A percentile compares a stretch with the other conserved stretches of the same genome.
These are phyloP conservation scores for Eucalyptus curtisii DNA, from an alignment of 345 rosid genomes.

Conservation along the genomic window DNA sequence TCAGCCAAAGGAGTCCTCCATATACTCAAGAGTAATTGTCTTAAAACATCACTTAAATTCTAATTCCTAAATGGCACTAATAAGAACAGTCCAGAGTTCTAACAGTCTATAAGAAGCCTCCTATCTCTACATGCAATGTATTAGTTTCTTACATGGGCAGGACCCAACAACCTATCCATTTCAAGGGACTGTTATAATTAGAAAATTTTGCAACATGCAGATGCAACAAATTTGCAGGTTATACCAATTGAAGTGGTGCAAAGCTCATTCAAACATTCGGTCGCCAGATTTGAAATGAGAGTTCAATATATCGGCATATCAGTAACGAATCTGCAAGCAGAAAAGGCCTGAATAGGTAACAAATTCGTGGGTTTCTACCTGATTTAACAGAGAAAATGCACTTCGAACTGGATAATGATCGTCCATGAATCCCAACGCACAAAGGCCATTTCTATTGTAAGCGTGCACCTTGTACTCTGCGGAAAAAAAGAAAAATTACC, in stretches of 20 bases:
- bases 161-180: not conserved
- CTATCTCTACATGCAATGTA: not conserved
- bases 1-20: not conserved
- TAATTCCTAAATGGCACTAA: not conserved
- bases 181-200: not conserved
- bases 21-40: not conserved
- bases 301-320: not conserved
- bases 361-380: conserved; percentile 21
- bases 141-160: not conserved
- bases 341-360: not conserved
- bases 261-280: not conserved
- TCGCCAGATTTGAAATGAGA: not conserved
- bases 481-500: not conserved
- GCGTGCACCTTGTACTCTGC: conserved; percentile 89
- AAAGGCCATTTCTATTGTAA: conserved; percentile 78
- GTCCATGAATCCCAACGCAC: conserved; percentile 88
- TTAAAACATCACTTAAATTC: not conserved
- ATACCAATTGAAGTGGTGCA: not conserved
- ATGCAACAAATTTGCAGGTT: not conserved
- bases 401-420: conserved; percentile 92
- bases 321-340: not conserved
- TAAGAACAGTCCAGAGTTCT: not conserved
- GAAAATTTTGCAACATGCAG: not conserved
- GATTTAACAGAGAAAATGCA: conserved; percentile 80
- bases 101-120: not conserved